Conservation (phyloP, 345 rosid genomes). For the Iberis pinnata region DNA sequence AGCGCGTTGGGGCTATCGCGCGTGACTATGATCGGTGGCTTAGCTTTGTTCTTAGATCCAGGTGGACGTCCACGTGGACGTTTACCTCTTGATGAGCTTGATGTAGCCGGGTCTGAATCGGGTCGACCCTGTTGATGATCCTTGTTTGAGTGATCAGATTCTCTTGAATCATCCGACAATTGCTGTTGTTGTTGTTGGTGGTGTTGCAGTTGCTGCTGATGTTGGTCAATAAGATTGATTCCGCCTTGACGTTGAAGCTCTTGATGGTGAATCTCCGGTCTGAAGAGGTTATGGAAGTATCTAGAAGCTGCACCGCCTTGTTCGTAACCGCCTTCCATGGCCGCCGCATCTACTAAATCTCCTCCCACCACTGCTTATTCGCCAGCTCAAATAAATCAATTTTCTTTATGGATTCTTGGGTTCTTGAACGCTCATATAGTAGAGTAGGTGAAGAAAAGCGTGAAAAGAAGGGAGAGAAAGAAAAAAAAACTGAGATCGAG, state of each 20-base stretch:
- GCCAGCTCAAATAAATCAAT: slow-evolving; percentile 33
- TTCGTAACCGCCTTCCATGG: slow-evolving; percentile 46
- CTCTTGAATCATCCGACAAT: slow-evolving; percentile 37
- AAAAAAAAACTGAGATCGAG: slow-evolving; percentile 21
- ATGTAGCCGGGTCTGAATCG: slow-evolving; percentile 34
- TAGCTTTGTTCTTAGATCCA: slow-evolving; percentile 70
- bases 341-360: slow-evolving; percentile 34
- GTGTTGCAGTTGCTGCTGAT: slow-evolving; percentile 14
- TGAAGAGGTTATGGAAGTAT: slow-evolving; percentile 40
- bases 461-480: no score
- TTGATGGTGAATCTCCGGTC: slow-evolving; percentile 40
- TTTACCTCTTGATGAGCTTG: slow-evolving; percentile 32
- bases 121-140: slow-evolving; percentile 24
- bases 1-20: slow-evolving; percentile 74
- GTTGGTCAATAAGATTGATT: slow-evolving; percentile 28
- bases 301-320: slow-evolving; percentile 34
- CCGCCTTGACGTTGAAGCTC: slow-evolving; percentile 37
- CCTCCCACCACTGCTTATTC: slow-evolving; percentile 46
- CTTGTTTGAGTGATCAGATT: slow-evolving; percentile 27
- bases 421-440: slow-evolving; percentile 23
- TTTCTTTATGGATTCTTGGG: slow-evolving; percentile 1
- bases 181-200: slow-evolving; percentile 29
- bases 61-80: slow-evolving; percentile 83
- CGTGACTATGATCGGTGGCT: slow-evolving; percentile 63
- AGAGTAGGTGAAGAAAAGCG: slow-evolving; percentile 13